Conservation (phyloP, 2,329 filamentous ascomycete species). For the Aspergillus luchuensis region DNA sequence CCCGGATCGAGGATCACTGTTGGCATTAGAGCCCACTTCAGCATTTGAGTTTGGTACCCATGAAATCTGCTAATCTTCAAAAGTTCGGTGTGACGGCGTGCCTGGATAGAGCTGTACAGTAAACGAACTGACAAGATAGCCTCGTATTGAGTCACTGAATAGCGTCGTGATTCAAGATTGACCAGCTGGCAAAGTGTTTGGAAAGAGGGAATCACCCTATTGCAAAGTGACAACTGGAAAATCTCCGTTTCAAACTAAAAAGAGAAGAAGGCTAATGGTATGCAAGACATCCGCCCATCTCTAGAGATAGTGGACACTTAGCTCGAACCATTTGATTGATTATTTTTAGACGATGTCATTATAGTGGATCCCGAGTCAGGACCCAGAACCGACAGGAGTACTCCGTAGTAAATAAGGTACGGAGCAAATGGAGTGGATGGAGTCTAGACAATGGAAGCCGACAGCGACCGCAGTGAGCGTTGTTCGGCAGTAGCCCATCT, state of each 20-base stretch:
- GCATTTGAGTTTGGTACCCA: neutral
- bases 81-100: neutral
- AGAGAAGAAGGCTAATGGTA: neutral
- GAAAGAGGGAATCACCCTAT: neutral
- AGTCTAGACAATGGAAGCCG: neutral
- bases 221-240: neutral
- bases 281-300: conserved; percentile 1
- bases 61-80: neutral
- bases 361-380: conserved; percentile 16
- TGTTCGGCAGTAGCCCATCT: neutral
- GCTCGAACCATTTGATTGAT: neutral
- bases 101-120: neutral
- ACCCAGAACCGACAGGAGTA: conserved; percentile 2
- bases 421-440: neutral
- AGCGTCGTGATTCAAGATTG: neutral
- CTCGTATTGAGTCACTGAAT: neutral
- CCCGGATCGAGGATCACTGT: neutral
- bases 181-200: neutral
- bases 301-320: neutral
- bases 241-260: neutral
- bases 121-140: neutral
- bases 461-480: neutral
- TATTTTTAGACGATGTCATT: conserved; percentile 16
- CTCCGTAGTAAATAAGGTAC: neutral
- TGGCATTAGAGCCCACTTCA: neutral